A percentile compares a stretch with the other conserved stretches of the same genome.
These are phyloP conservation scores for Tetracladium marchalianum DNA, from an alignment of 495 filamentous ascomycete species.

Conservation along the genomic window DNA sequence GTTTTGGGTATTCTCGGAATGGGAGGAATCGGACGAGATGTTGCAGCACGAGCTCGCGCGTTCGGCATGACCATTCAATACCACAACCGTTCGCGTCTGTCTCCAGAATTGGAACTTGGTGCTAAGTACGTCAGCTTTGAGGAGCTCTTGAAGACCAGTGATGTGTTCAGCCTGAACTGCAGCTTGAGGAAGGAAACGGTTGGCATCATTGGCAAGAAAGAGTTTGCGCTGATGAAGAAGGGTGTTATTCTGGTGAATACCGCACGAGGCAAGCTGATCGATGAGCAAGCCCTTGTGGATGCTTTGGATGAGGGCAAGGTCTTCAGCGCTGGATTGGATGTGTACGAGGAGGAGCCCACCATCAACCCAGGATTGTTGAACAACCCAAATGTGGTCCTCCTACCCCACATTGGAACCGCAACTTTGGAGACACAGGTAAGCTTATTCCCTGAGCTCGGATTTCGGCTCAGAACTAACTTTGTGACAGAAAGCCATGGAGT, in stretches of 20 bases:
- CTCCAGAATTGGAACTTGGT: constrained; percentile 44
- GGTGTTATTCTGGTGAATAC: constrained; percentile 76
- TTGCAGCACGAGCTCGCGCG: constrained; percentile 31
- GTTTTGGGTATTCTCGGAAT: constrained; percentile 74
- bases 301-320: constrained; percentile 48
- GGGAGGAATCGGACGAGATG: constrained; percentile 70
- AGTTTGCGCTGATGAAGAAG: constrained; percentile 62
- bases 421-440: constrained; percentile 47
- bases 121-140: constrained; percentile 63
- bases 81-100: constrained; percentile 45
- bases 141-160: constrained; percentile 51
- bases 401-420: constrained; percentile 66
- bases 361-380: constrained; percentile 51
- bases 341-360: constrained; percentile 59
- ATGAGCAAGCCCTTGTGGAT: constrained; percentile 60
- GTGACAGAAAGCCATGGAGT: constrained; percentile 61
- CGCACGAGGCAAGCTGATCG: constrained; percentile 64
- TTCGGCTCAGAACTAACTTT: background rate
- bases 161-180: constrained; percentile 64
- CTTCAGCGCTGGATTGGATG: constrained; percentile 51
- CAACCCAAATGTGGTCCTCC: constrained; percentile 53
- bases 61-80: constrained; percentile 64
- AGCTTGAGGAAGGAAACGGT: constrained; percentile 43
- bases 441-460: constrained; percentile 30
- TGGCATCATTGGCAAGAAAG: constrained; percentile 55